These are phyloP conservation scores for Neofusicoccum cordaticola DNA, from an alignment of 2,329 filamentous ascomycete genomes.

Conservation along the genomic window DNA sequence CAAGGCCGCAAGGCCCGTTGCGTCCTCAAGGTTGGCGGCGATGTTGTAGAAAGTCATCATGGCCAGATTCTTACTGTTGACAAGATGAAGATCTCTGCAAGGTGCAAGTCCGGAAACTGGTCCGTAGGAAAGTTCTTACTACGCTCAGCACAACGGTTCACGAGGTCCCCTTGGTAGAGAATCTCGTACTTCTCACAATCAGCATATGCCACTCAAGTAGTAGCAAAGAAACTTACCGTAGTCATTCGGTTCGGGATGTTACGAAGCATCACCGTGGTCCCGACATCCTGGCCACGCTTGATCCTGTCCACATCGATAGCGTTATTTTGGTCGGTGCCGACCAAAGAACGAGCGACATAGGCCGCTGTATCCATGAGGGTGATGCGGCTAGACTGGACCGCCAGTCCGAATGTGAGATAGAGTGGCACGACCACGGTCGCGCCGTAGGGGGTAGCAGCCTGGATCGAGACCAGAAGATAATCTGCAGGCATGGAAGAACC, in stretches of 20 bases:
- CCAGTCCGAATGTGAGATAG: background rate
- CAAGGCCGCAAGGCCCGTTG: too few species aligned
- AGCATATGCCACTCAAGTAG: too few species aligned
- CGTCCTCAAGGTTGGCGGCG: too few species aligned
- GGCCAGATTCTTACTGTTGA: too few species aligned
- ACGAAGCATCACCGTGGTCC: slow-evolving; percentile 75
- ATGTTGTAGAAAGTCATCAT: too few species aligned
- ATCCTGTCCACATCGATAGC: slow-evolving; percentile 39
- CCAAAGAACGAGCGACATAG: background rate
- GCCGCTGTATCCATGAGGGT: slow-evolving; percentile 7
- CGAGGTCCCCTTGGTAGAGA: slow-evolving; percentile 70
- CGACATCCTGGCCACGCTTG: slow-evolving; percentile 45
- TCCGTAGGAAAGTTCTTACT: slow-evolving; percentile 82
- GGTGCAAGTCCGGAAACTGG: slow-evolving; percentile 77
- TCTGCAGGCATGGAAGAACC: background rate
- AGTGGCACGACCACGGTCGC: too few species aligned
- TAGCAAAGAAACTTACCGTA: slow-evolving; percentile 39
- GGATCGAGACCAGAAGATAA: too few species aligned
- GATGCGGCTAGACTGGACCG: slow-evolving; percentile 21
- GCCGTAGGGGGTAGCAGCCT: too few species aligned
- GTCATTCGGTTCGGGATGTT: slow-evolving; percentile 93
- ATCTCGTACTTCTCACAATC: too few species aligned
- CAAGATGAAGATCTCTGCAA: slow-evolving; percentile 64
- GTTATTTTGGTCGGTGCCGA: slow-evolving; percentile 28
- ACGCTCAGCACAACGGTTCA: slow-evolving; percentile 82